Evolutionary conservation across 2,329 filamentous ascomycete genomes (phyloP).

Genomic region (Setomelanomma holmii): DNA sequence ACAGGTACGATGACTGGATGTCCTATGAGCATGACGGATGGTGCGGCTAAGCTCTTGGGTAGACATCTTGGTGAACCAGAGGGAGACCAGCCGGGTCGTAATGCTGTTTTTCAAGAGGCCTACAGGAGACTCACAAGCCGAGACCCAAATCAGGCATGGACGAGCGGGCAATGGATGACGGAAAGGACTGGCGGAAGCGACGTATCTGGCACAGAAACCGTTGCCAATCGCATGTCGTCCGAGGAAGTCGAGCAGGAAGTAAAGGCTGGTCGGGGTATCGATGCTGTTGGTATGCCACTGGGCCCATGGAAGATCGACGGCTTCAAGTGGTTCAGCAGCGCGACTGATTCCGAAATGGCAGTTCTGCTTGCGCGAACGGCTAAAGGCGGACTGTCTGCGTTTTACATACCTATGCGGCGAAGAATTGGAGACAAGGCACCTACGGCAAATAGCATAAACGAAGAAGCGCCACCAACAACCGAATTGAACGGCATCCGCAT

Average conservation of each 20-base stretch:
- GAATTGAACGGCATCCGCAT: slow-evolving; percentile 73
- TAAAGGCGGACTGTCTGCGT: slow-evolving; percentile 63
- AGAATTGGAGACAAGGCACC: slow-evolving; percentile 17
- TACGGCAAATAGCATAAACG: slow-evolving; percentile 7
- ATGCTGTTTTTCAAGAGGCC: slow-evolving; percentile 59
- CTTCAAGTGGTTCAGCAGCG: slow-evolving; percentile 76
- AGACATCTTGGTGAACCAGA: slow-evolving; percentile 29
- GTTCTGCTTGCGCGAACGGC: slow-evolving; percentile 69
- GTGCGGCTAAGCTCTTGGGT: slow-evolving; percentile 51
- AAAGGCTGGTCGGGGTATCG: slow-evolving; percentile 31
- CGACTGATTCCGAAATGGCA: slow-evolving; percentile 70
- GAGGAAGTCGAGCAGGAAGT: slow-evolving; percentile 31
- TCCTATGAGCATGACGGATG: slow-evolving; percentile 72
- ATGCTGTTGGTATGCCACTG: slow-evolving; percentile 48
- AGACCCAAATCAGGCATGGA: slow-evolving; percentile 65
- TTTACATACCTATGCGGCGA: slow-evolving; percentile 69
- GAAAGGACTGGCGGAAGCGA: slow-evolving; percentile 74
- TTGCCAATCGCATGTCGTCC: slow-evolving; percentile 50
- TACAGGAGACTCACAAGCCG: slow-evolving; percentile 62
- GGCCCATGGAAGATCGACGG: slow-evolving; percentile 69
- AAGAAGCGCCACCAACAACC: slow-evolving; percentile 29
- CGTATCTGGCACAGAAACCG: slow-evolving; percentile 71
- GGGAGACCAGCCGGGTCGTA: slow-evolving; percentile 36
- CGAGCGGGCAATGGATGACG: slow-evolving; percentile 80
- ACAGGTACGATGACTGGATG: slow-evolving; percentile 69